Evolutionary conservation across 768 basidiomycete species (phyloP).

Genomic region (Exidia glandulosa): DNA sequence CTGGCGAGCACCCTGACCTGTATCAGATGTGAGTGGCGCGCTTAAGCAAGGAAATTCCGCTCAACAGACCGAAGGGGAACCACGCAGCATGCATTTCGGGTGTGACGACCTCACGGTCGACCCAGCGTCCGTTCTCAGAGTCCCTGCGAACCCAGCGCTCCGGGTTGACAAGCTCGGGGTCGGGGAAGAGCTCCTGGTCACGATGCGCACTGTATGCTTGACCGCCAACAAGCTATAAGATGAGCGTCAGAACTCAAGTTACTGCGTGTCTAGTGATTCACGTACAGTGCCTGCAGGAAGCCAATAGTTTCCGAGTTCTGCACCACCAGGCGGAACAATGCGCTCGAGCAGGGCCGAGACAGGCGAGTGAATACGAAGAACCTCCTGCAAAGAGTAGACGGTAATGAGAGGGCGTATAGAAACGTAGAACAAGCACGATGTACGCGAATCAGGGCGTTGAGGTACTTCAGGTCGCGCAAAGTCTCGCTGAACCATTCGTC

Average conservation of each 20-base stretch:
- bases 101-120: not conserved
- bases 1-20: not conserved
- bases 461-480: not conserved
- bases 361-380: not conserved
- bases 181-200: conserved; percentile 11
- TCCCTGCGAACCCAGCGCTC: conserved; percentile 8
- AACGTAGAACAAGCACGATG: not conserved
- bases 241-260: not conserved
- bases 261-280: not conserved
- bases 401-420: not conserved
- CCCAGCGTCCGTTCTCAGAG: not conserved
- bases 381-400: not conserved
- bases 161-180: conserved; percentile 11
- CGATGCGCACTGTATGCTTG: not conserved
- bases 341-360: not conserved
- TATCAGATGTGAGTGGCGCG: too few relatives aligned
- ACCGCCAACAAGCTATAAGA: not conserved
- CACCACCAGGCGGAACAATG: not conserved
- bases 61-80: not conserved
- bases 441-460: not conserved
- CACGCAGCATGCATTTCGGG: not conserved
- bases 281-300: not conserved
- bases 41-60: not conserved
- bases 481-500: not conserved
- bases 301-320: not conserved